Evolutionary conservation across 768 basidiomycete species (phyloP).

Genomic region (Tricholoma terreum): DNA sequence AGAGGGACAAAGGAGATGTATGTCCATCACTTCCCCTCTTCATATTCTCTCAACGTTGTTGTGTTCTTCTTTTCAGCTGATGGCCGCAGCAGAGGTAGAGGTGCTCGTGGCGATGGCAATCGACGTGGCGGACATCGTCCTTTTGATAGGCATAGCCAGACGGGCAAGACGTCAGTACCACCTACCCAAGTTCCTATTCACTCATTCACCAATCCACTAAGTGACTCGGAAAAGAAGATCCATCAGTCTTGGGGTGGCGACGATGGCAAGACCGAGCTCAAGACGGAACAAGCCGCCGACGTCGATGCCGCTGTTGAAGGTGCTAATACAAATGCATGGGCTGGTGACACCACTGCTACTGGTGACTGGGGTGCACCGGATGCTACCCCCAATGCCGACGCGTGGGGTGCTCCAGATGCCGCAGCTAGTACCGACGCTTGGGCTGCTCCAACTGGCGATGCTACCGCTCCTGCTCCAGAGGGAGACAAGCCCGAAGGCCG

Average conservation of each 20-base stretch:
- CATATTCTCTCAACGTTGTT: slow-evolving; percentile 3
- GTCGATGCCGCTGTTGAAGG: slow-evolving; percentile 65
- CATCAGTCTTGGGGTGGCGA: slow-evolving; percentile 96
- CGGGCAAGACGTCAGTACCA: slow-evolving; percentile 70
- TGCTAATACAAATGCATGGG: slow-evolving; percentile 39
- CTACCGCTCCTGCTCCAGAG: slow-evolving; percentile 34
- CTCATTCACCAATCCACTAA: slow-evolving; percentile 24
- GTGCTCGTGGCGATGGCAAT: slow-evolving; percentile 45
- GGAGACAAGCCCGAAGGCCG: slow-evolving; percentile 38
- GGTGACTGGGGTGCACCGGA: slow-evolving; percentile 43
- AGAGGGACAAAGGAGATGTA: slow-evolving; percentile 38
- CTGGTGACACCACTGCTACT: slow-evolving; percentile 41
- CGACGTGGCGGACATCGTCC: slow-evolving; percentile 65
- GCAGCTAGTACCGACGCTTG: slow-evolving; percentile 24
- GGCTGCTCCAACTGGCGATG: neutral
- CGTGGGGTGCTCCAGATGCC: slow-evolving; percentile 34
- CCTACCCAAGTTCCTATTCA: slow-evolving; percentile 2
- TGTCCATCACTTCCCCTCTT: slow-evolving; percentile 14
- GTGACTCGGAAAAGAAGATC: slow-evolving; percentile 93
- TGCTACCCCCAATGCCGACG: slow-evolving; percentile 24
- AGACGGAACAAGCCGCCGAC: slow-evolving; percentile 72
- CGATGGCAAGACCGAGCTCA: slow-evolving; percentile 80
- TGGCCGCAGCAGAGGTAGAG: slow-evolving; percentile 49
- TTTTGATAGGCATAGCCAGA: slow-evolving; percentile 84
- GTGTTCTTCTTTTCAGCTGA: slow-evolving; percentile 36